Evolutionary conservation across 305 asterid species (phyloP).

Genomic region (Fraxinus xanthoxyloides): DNA sequence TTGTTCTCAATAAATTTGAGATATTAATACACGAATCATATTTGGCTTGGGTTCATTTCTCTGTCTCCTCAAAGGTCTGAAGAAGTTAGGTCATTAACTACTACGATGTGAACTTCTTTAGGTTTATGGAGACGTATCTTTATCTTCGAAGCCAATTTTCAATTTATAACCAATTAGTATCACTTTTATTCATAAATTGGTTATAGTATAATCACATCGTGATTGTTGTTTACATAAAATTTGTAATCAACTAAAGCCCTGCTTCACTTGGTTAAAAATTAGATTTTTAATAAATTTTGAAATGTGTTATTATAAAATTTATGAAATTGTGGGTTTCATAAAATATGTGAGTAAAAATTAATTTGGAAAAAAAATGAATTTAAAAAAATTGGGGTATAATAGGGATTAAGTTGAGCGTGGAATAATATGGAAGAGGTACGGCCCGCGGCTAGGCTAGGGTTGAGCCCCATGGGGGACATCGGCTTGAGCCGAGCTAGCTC

Average conservation of each 20-base stretch:
- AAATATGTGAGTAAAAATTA: too few relatives aligned
- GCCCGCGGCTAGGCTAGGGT: too few relatives aligned
- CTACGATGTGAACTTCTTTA: background rate
- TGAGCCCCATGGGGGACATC: too few relatives aligned
- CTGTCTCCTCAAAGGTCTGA: background rate
- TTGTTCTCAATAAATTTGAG: background rate
- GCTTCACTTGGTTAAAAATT: too few relatives aligned
- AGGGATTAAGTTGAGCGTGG: background rate
- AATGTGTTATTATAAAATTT: too few relatives aligned
- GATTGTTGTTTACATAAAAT: background rate
- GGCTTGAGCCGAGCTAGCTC: too few relatives aligned
- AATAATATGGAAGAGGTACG: background rate
- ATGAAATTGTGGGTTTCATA: too few relatives aligned
- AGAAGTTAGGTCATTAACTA: background rate
- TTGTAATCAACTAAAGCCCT: background rate
- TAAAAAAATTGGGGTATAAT: background rate
- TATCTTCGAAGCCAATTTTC: background rate
- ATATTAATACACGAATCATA: background rate
- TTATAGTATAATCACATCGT: too few relatives aligned
- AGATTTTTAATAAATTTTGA: background rate
- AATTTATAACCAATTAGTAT: background rate
- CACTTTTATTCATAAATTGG: background rate
- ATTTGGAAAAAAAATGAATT: background rate
- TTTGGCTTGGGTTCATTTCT: background rate
- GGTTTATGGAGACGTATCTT: background rate